phyloP scores from a whole-genome alignment of 805 yeast species.

The Candida michaelii region DNA sequence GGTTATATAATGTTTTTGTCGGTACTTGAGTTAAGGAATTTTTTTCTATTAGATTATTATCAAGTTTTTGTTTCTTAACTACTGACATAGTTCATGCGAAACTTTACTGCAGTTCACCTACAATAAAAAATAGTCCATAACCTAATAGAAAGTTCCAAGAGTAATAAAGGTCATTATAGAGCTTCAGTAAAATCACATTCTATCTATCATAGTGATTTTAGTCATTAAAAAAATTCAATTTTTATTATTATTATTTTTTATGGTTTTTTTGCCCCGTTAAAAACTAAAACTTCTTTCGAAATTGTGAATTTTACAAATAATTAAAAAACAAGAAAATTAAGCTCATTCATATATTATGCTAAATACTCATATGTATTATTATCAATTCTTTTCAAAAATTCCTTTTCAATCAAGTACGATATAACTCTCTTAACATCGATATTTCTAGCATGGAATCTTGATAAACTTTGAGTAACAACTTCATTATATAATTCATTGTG shows the following conservation, averaged over 20 bases:
- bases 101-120: too few relatives aligned
- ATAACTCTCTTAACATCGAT: conserved; percentile 86
- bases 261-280: too few relatives aligned
- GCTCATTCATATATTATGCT: conserved; percentile 51
- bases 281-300: too few relatives aligned
- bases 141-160: neutral
- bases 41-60: conserved; percentile 5
- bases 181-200: too few relatives aligned
- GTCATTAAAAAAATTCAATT: too few relatives aligned
- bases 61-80: conserved; percentile 2
- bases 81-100: conserved; percentile 2
- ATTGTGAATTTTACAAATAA: too few relatives aligned
- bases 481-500: conserved; percentile 85
- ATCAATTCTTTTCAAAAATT: conserved; percentile 75
- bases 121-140: neutral
- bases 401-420: conserved; percentile 80
- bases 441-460: conserved; percentile 81
- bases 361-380: conserved; percentile 77
- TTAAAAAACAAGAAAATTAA: too few relatives aligned
- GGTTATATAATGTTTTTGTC: conserved; percentile 21
- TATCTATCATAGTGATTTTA: too few relatives aligned
- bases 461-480: conserved; percentile 79
- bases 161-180: neutral
- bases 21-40: conserved; percentile 18
- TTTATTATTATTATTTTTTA: too few relatives aligned